phyloP scores from a whole-genome alignment of 164 flowering plant species.

The Vitis labrusca region DNA sequence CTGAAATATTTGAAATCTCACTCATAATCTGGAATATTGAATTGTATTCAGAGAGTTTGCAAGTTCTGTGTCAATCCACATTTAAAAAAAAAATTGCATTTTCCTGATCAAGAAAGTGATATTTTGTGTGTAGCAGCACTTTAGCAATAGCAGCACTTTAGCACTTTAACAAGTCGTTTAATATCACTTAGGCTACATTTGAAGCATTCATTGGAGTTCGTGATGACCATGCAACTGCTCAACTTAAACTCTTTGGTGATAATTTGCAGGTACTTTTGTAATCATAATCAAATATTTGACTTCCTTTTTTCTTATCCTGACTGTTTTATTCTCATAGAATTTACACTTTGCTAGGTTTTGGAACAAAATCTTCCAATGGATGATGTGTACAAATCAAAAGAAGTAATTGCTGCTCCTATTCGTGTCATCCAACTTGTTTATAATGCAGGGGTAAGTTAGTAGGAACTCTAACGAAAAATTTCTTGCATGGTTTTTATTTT shows the following conservation, averaged over 20 bases:
- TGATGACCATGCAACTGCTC: constrained; percentile 82
- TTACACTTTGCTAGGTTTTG: constrained; percentile 45
- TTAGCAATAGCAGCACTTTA: no score
- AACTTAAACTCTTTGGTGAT: constrained; percentile 88
- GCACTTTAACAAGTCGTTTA: neutral
- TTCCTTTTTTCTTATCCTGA: neutral
- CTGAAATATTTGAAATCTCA: no score
- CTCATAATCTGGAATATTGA: no score
- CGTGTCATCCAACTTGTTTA: constrained; percentile 85
- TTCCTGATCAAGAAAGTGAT: no score
- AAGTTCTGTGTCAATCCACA: no score
- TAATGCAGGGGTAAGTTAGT: constrained; percentile 80
- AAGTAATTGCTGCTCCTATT: constrained; percentile 85
- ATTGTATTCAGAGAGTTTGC: no score
- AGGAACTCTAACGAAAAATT: neutral
- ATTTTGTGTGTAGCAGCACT: no score
- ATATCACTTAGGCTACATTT: constrained; percentile 78
- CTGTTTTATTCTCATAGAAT: neutral
- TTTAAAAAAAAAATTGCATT: no score
- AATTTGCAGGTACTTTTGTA: constrained; percentile 57
- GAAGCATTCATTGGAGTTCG: constrained; percentile 90
- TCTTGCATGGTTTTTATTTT: neutral
- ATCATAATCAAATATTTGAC: neutral
- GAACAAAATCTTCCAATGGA: constrained; percentile 94
- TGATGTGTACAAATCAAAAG: constrained; percentile 66